phyloP scores from a whole-genome alignment of 2,329 filamentous ascomycete genomes.

The Lojkania enalia region DNA sequence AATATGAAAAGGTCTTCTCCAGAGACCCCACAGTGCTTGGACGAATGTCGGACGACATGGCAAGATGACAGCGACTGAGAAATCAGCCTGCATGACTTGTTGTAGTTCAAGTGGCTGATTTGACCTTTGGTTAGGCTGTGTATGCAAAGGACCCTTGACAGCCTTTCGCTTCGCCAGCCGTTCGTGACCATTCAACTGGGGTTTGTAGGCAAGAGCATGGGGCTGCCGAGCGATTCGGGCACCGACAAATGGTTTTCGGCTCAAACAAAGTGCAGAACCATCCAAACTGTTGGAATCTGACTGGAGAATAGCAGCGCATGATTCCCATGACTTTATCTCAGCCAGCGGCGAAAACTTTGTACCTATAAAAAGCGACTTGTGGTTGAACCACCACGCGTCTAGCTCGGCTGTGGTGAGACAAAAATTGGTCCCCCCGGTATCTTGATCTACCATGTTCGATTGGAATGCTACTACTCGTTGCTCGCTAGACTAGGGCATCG shows the following conservation, averaged over 20 bases:
- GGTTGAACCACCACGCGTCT: slow-evolving; percentile 3
- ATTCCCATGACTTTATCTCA: slow-evolving; percentile 1
- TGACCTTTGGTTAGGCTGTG: slow-evolving; percentile 23
- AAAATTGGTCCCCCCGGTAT: not conserved
- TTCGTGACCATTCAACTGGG: slow-evolving; percentile 7
- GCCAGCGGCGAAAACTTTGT: slow-evolving; percentile 2
- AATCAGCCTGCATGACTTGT: slow-evolving; percentile 12
- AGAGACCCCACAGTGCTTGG: slow-evolving; percentile 6
- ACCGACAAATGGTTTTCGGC: slow-evolving; percentile 6
- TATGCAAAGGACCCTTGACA: slow-evolving; percentile 14
- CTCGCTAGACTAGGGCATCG: slow-evolving; percentile 56
- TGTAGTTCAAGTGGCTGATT: slow-evolving; percentile 13
- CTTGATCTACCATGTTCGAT: too few species aligned
- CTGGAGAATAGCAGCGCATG: slow-evolving; percentile 1
- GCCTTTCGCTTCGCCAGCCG: slow-evolving; percentile 4
- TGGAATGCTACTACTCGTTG: not conserved
- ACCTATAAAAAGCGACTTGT: slow-evolving; percentile 18
- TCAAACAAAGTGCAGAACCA: slow-evolving; percentile 2
- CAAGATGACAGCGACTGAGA: slow-evolving; percentile 9
- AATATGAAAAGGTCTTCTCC: slow-evolving; percentile 10
- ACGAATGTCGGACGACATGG: slow-evolving; percentile 11
- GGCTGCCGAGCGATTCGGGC: slow-evolving; percentile 13
- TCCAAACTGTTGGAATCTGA: not conserved
- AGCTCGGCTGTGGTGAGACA: not conserved
- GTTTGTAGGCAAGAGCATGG: slow-evolving; percentile 13